These are phyloP conservation scores for Sclerotinia subarctica DNA, from an alignment of 2,329 filamentous ascomycete species.

Conservation along the genomic window DNA sequence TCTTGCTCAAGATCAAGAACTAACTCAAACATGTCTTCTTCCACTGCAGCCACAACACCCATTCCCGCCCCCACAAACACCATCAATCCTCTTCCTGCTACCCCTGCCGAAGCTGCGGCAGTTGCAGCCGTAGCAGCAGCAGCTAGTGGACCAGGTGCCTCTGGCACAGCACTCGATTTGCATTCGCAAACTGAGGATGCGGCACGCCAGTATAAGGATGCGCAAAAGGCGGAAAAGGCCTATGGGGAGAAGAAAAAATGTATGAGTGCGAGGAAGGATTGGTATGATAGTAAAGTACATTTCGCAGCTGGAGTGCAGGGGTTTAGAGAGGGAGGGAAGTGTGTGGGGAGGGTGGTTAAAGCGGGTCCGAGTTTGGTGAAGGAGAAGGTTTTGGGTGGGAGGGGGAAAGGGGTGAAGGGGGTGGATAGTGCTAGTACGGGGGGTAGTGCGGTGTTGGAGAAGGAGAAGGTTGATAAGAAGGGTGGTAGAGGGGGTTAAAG, in stretches of 20 bases:
- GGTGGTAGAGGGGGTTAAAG: not conserved
- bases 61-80: constrained; percentile 15
- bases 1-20: not conserved
- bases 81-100: constrained; percentile 16
- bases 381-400: not conserved
- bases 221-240: not conserved
- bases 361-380: constrained; percentile 9
- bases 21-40: constrained; percentile 17
- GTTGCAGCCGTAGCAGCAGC: not conserved
- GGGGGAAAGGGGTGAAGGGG: not conserved
- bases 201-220: not conserved
- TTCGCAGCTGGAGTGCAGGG: constrained; percentile 9
- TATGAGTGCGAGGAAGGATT: constrained; percentile 13
- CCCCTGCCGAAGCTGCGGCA: constrained; percentile 3
- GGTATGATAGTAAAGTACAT: constrained; percentile 7
- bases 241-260: constrained; percentile 8
- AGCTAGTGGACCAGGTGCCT: not conserved
- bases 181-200: constrained; percentile 10
- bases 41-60: not conserved
- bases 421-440: not conserved
- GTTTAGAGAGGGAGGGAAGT: constrained; percentile 13
- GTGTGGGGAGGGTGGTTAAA: constrained; percentile 7
- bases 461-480: not conserved
- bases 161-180: constrained; percentile 6
- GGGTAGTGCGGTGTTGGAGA: not conserved